These are phyloP conservation scores for Starmerella floris DNA, from an alignment of 805 yeast species.

Conservation along the genomic window DNA sequence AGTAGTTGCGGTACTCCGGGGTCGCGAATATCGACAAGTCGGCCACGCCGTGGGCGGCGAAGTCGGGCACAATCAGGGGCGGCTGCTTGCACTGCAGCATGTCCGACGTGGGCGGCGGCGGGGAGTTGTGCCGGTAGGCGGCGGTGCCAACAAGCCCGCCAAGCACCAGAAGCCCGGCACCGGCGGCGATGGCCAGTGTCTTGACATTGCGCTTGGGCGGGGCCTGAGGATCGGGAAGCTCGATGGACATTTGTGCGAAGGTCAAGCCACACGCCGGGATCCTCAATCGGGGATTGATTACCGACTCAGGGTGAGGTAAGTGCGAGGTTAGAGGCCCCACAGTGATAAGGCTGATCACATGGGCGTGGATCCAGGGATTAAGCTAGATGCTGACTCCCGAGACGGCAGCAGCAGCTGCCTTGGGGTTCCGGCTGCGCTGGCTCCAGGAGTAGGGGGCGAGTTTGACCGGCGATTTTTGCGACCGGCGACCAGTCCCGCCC, in stretches of 20 bases:
- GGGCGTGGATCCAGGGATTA: no score
- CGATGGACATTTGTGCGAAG: slow-evolving; percentile 3
- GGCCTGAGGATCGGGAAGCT: slow-evolving; percentile 1
- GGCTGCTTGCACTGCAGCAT: slow-evolving; percentile 9
- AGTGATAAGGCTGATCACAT: no score
- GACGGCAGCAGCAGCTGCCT: no score
- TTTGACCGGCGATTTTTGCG: no score
- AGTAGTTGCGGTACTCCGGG: slow-evolving; percentile 9
- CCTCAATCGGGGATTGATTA: no score
- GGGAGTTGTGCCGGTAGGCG: neutral
- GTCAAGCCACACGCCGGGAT: no score
- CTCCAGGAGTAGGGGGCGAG: no score
- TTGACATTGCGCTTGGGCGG: neutral
- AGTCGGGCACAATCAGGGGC: slow-evolving; percentile 4
- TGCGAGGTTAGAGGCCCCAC: no score
- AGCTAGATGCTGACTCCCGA: no score
- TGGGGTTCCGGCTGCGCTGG: no score
- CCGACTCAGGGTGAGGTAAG: no score
- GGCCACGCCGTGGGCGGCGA: slow-evolving; percentile 4
- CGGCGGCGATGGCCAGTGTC: neutral
- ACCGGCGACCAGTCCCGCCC: no score
- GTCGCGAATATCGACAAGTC: slow-evolving; percentile 7
- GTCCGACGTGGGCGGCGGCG: neutral
- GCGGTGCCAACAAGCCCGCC: neutral
- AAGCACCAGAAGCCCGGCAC: neutral